Base-by-base conservation (phyloP, 106 monocot genomes). In the Alisma plantagoaquatica region DNA sequence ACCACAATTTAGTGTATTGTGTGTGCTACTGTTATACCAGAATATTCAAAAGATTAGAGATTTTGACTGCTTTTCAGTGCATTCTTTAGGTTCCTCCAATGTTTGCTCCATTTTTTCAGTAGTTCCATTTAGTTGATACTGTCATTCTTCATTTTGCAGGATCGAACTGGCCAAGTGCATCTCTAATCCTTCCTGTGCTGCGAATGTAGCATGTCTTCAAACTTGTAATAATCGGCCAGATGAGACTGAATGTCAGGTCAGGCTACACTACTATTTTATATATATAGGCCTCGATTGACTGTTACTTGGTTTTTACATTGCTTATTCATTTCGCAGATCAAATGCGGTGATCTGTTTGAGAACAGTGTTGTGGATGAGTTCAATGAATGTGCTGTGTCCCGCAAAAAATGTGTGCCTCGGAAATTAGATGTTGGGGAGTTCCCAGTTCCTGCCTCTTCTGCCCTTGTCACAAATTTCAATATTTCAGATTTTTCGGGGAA, bases 161-260 rank as follows among this genome's bases (percentile, higher is more conserved):
- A 60, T 78, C 49, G 94, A 94, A 68, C 68, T 94, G 31, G 84
- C 73, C 12, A 81, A 84, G 61, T 94, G 94, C 80, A 78, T 88
- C 66, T 66, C 75, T 4, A 94, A 94, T 68, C 88, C 94, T 23
- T 78, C 75, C 8, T 94, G 94, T 66, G 94, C 94, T 29, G 88
- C 94, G 54, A 94, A 94, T 51, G 31, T 94, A 59, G 94, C 94
- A 26, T 94, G 94, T 57, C 78, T 94, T 55, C 84, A 94, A 32
- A 94, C 94, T 42, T 94, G 94, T 60, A 94, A 94, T 44, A 54
- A 94, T 68, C 84, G 88, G 11, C 94, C 94, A 31, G 94, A 94
- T 65, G 94, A 94, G 62, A 94, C 94, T 20, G 88, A 94, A 68
- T 94, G 94, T 60, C 88, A 94, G 83, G 94, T 93, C 54, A 3